phyloP scores from a whole-genome alignment of 2,329 filamentous ascomycete genomes.

The Orbilia oligospora region DNA sequence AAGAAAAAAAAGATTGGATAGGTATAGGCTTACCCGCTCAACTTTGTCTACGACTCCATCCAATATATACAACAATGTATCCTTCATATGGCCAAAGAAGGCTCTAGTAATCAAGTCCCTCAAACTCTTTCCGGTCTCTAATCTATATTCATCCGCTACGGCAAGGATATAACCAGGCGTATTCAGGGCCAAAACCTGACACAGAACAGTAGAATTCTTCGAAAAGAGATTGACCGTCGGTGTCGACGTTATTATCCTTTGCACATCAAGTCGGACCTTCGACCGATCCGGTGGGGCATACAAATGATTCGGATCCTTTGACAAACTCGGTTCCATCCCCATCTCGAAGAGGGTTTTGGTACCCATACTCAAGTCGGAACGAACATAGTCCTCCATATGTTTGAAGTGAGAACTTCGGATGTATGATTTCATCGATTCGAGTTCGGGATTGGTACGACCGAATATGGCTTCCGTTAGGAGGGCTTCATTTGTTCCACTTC shows the following conservation, averaged over 20 bases:
- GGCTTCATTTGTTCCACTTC: slow-evolving; percentile 86
- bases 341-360: slow-evolving; percentile 88
- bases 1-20: not conserved
- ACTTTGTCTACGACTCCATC: slow-evolving; percentile 81
- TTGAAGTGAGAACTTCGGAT: slow-evolving; percentile 79
- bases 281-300: not conserved
- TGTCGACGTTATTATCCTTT: slow-evolving; percentile 42
- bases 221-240: slow-evolving; percentile 51
- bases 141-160: slow-evolving; percentile 81
- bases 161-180: slow-evolving; percentile 88
- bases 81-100: slow-evolving; percentile 93
- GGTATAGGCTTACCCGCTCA: slow-evolving; percentile 35
- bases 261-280: slow-evolving; percentile 22
- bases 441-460: slow-evolving; percentile 85
- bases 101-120: slow-evolving; percentile 82
- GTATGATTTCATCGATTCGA: slow-evolving; percentile 84
- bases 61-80: slow-evolving; percentile 81
- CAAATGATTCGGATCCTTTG: slow-evolving; percentile 64
- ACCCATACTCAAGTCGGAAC: slow-evolving; percentile 84
- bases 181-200: slow-evolving; percentile 80
- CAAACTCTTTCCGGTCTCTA: slow-evolving; percentile 79
- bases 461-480: slow-evolving; percentile 89
- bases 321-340: slow-evolving; percentile 82
- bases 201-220: slow-evolving; percentile 82
- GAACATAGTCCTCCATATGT: slow-evolving; percentile 79